Evolutionary conservation across 2,329 filamentous ascomycete genomes (phyloP).

Genomic region (Paramyrothecium roridum): DNA sequence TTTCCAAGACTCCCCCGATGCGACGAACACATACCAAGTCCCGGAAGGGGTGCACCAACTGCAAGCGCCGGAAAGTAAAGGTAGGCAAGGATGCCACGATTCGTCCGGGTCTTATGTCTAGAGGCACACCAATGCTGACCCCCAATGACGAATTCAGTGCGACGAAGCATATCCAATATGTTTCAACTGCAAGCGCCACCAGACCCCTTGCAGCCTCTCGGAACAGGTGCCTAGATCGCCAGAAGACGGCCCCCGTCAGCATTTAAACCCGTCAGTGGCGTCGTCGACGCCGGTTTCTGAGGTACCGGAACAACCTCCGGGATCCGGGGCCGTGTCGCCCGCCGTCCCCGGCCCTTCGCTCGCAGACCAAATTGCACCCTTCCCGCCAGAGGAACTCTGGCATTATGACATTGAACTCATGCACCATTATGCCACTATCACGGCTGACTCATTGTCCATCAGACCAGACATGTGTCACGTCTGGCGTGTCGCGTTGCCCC

Average conservation of each 20-base stretch:
- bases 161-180: slow-evolving; percentile 23
- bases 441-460: slow-evolving; percentile 15
- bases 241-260: neutral
- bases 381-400: slow-evolving; percentile 16
- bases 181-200: slow-evolving; percentile 24
- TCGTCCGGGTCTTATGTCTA: no score
- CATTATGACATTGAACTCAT: slow-evolving; percentile 22
- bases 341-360: neutral
- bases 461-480: slow-evolving; percentile 19
- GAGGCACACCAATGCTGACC: no score
- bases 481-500: slow-evolving; percentile 20
- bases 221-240: neutral
- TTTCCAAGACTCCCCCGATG: slow-evolving; percentile 7
- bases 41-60: slow-evolving; percentile 25
- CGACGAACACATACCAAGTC: slow-evolving; percentile 29
- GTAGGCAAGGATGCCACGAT: slow-evolving; percentile 8
- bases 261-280: neutral
- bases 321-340: neutral
- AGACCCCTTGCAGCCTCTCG: slow-evolving; percentile 23
- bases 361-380: slow-evolving; percentile 14
- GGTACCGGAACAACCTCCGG: neutral
- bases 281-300: neutral
- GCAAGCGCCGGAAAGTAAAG: slow-evolving; percentile 29
- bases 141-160: slow-evolving; percentile 5
- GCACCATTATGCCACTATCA: slow-evolving; percentile 25